These are phyloP conservation scores for Pilobolus umbonatus DNA, from an alignment of 192 early-diverging fungal species.

Conservation along the genomic window DNA sequence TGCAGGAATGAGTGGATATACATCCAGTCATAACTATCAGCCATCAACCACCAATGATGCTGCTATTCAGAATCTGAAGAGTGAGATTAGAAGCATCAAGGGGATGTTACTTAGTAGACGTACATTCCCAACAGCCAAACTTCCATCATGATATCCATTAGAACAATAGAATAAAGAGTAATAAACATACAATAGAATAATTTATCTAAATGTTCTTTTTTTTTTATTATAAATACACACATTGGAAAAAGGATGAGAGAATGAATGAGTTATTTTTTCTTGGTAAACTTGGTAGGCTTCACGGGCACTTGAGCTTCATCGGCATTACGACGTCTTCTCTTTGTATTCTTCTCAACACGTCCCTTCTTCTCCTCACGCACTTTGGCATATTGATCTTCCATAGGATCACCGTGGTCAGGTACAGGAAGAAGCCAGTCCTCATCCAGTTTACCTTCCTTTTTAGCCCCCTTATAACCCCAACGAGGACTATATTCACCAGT, in stretches of 20 bases:
- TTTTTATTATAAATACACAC: no score
- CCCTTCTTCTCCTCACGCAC: constrained; percentile 81
- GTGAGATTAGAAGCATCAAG: constrained; percentile 44
- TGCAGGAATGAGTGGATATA: background rate
- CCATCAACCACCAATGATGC: background rate
- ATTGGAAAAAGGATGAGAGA: no score
- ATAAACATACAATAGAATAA: no score
- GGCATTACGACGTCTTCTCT: constrained; percentile 78
- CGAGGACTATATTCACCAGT: constrained; percentile 78
- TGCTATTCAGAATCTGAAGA: constrained; percentile 38
- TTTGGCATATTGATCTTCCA: constrained; percentile 82
- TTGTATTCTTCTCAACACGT: constrained; percentile 82
- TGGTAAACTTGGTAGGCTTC: no score
- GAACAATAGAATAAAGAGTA: no score
- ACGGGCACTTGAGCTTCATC: no score
- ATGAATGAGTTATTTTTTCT: no score
- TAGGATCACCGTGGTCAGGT: constrained; percentile 74
- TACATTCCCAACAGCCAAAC: constrained; percentile 37
- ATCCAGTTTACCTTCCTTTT: constrained; percentile 48
- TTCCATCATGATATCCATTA: no score
- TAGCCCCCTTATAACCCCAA: constrained; percentile 84
- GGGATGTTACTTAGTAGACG: constrained; percentile 45
- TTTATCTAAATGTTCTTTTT: no score
- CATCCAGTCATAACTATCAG: background rate
- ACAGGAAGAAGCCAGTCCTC: constrained; percentile 96